Conservation (phyloP, 805 yeast species). For the Saturnispora zaruensis region DNA sequence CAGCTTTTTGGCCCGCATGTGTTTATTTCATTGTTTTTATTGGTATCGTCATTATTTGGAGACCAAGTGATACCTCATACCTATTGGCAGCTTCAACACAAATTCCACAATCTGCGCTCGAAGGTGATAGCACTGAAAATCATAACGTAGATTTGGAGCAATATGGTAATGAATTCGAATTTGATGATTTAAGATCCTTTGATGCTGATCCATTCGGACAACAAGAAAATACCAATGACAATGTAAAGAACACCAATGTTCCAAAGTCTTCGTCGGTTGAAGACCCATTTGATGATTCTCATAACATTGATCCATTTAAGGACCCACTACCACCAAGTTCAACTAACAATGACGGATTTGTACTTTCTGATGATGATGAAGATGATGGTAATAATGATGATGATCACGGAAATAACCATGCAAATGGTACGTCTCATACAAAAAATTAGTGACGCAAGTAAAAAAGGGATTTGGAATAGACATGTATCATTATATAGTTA, state of each 20-base stretch:
- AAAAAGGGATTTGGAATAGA: background rate
- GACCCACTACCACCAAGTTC: constrained; percentile 17
- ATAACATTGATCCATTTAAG: constrained; percentile 13
- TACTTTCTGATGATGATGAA: constrained; percentile 27
- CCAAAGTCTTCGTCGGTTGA: constrained; percentile 8
- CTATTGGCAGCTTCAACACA: constrained; percentile 93
- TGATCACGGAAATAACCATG: background rate
- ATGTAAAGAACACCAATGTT: background rate
- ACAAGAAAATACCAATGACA: constrained; percentile 5
- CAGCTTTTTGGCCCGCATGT: constrained; percentile 93
- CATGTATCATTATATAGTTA: background rate
- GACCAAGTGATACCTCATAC: constrained; percentile 93
- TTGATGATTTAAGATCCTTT: constrained; percentile 47
- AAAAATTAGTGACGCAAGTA: background rate
- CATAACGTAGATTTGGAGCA: constrained; percentile 24
- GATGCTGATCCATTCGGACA: constrained; percentile 26
- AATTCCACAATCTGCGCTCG: constrained; percentile 55
- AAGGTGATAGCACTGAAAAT: constrained; percentile 19
- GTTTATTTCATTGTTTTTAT: constrained; percentile 79
- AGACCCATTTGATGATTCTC: constrained; percentile 28
- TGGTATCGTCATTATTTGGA: constrained; percentile 85
- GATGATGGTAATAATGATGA: constrained; percentile 8
- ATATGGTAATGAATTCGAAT: constrained; percentile 48
- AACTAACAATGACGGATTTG: constrained; percentile 19
- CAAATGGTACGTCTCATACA: background rate